Evolutionary conservation across 345 rosid species (phyloP), one percentile per base, ranked within the genome.

Genomic region (Passiflora organensis): DNA sequence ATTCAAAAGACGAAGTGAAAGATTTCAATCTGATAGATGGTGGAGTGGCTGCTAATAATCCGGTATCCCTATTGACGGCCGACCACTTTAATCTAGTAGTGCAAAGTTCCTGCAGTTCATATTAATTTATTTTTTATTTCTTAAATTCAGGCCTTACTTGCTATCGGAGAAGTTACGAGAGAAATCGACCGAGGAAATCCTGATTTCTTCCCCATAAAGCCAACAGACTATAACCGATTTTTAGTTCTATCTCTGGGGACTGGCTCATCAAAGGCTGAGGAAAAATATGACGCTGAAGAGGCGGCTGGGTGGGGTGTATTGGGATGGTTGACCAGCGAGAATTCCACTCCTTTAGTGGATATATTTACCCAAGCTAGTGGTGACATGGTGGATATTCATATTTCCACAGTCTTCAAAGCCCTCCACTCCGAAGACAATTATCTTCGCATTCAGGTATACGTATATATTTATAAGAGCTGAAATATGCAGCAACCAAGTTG

Each of bases 241-340:
- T 60, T 79, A 17, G 82, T 86, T 4, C 65, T 86, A 13, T 86
- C 95, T 0, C 63, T 81, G n/a, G 95, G 95, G 43, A 79, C 90
- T 0, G 87, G 95, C 0, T 36, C 66, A 0, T 55, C 22, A 16
- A 83, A 76, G 43, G 6, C 8, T 0, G 76, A 76, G 43, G 72
- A 65, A 43, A 81, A 71, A 56, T 81, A 60, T 55, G 32, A 22
- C 21, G 90, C 95, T 0, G 2, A 23, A 0, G 59, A 70, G 18
- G 84, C 76, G 6, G 86, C 90, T 6, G 64, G 63, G 24, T 86
- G 95, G 95, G 90, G 86, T 9, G 0, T 86, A 19, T 13, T 83
- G 43, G 80, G 87, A 16, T 86, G 95, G 95, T 71, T 83, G 44
- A 78, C 77, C 32, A 54, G 69, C 6, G 76, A 63, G 37, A 68